A percentile compares a stretch with the other conserved stretches of the same genome.
Evolutionary conservation across 2,329 filamentous ascomycete genomes (phyloP).

Genomic region (Phyllosticta paracitricarpa): DNA sequence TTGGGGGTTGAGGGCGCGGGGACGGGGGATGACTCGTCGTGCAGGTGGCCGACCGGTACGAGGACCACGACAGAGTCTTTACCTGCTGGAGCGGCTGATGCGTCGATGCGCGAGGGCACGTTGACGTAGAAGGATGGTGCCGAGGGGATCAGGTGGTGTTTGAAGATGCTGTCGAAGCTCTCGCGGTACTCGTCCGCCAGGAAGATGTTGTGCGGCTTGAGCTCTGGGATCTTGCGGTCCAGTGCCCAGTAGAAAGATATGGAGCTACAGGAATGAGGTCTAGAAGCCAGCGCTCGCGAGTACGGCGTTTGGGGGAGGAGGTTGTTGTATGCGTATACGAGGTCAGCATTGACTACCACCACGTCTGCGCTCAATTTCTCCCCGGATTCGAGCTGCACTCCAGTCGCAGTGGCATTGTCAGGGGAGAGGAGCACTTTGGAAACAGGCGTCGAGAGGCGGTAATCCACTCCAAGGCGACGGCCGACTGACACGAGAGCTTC

Average conservation of each 20-base stretch:
- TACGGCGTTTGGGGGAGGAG: conserved; percentile 48
- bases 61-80: conserved; percentile 59
- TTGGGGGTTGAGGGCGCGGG: conserved; percentile 29
- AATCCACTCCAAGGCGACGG: conserved; percentile 51
- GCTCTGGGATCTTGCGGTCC: conserved; percentile 48
- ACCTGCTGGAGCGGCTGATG: conserved; percentile 54
- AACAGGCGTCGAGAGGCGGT: conserved; percentile 51
- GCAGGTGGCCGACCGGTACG: conserved; percentile 61
- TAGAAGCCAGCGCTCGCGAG: conserved; percentile 33
- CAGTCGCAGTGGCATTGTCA: conserved; percentile 45
- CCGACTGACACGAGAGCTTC: conserved; percentile 55
- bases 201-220: conserved; percentile 68
- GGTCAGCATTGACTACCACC: conserved; percentile 62
- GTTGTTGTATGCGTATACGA: conserved; percentile 65
- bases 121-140: conserved; percentile 71
- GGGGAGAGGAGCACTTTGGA: conserved; percentile 43
- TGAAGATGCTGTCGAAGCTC: conserved; percentile 69
- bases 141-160: conserved; percentile 53
- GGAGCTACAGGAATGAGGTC: conserved; percentile 56
- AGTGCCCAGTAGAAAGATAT: conserved; percentile 72
- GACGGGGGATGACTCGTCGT: conserved; percentile 20
- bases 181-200: conserved; percentile 62
- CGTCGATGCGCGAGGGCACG: conserved; percentile 60
- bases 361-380: conserved; percentile 53
- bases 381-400: conserved; percentile 50